Percentiles rank a stretch among this genome's conserved stretches.
These are phyloP conservation scores for Sclerospora graminicola DNA, from an alignment of 352 stramenopile genomes.

Conservation along the genomic window DNA sequence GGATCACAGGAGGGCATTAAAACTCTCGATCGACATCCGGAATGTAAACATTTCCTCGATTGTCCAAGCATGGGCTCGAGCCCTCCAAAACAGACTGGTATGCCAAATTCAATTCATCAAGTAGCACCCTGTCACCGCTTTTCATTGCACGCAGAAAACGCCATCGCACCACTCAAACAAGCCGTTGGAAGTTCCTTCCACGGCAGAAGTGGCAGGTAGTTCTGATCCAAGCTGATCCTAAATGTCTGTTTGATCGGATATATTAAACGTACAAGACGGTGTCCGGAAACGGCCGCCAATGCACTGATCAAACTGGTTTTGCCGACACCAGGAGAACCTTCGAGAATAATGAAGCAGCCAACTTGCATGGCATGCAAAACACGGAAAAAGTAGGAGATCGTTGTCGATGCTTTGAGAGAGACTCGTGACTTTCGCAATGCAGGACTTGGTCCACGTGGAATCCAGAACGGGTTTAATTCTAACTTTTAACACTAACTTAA, in stretches of 20 bases:
- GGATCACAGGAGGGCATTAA: slow-evolving; percentile 93
- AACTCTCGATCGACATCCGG: slow-evolving; percentile 97
- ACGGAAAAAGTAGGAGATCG: slow-evolving; percentile 93
- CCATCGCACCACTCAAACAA: slow-evolving; percentile 99
- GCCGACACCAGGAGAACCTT: slow-evolving; percentile 98
- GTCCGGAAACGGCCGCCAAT: slow-evolving; percentile 91
- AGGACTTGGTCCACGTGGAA: slow-evolving; percentile 43
- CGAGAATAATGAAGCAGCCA: slow-evolving; percentile 94
- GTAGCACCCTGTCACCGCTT: slow-evolving; percentile 97
- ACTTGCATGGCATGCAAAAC: slow-evolving; percentile 96
- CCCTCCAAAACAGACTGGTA: slow-evolving; percentile 98
- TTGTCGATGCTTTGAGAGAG: slow-evolving; percentile 95
- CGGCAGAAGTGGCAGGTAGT: slow-evolving; percentile 84
- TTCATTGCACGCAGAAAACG: slow-evolving; percentile 97
- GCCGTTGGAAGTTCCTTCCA: slow-evolving; percentile 17
- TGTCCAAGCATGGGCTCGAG: slow-evolving; percentile 98
- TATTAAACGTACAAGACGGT: slow-evolving; percentile 98
- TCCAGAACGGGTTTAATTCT: slow-evolving; percentile 85
- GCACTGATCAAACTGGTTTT: slow-evolving; percentile 98
- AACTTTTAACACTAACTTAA: slow-evolving; percentile 63
- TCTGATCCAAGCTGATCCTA: slow-evolving; percentile 99
- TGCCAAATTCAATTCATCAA: slow-evolving; percentile 99
- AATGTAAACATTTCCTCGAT: slow-evolving; percentile 98
- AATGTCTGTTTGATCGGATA: slow-evolving; percentile 99
- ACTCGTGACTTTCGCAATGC: slow-evolving; percentile 71